Conservation (phyloP, 805 yeast genomes). For the Monosporozyma unispora region DNA sequence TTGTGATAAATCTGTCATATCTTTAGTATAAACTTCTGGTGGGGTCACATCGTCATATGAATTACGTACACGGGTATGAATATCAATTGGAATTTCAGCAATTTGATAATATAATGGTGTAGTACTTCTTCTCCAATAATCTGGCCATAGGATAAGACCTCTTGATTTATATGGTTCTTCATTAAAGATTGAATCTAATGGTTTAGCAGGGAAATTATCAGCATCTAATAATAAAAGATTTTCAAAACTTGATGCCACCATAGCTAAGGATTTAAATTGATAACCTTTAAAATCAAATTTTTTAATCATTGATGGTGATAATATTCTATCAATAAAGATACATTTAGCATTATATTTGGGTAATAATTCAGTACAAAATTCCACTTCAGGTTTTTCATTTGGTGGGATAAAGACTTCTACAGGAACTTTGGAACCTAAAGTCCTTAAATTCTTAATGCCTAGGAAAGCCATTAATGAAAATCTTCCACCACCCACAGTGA, state of each 20-base stretch:
- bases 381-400: constrained; percentile 48
- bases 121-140: constrained; percentile 80
- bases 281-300: constrained; percentile 43
- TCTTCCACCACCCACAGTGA: constrained; percentile 72
- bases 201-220: constrained; percentile 63
- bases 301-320: constrained; percentile 39
- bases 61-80: constrained; percentile 33
- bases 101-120: constrained; percentile 66
- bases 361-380: constrained; percentile 51
- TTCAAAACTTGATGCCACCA: constrained; percentile 67
- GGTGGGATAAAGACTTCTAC: constrained; percentile 71
- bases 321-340: constrained; percentile 50
- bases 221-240: constrained; percentile 66
- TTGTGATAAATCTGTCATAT: constrained; percentile 21
- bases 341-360: constrained; percentile 53
- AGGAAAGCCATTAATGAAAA: constrained; percentile 64
- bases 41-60: constrained; percentile 32
- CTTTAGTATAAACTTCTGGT: constrained; percentile 20
- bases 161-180: constrained; percentile 47
- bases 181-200: constrained; percentile 53
- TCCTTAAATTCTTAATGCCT: constrained; percentile 54
- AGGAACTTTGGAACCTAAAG: constrained; percentile 50
- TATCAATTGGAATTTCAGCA: constrained; percentile 48
- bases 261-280: constrained; percentile 62
- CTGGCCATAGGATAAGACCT: constrained; percentile 69